These are phyloP conservation scores for Acacia crassicarpa DNA, from an alignment of 306 rosid species.

Conservation along the genomic window DNA sequence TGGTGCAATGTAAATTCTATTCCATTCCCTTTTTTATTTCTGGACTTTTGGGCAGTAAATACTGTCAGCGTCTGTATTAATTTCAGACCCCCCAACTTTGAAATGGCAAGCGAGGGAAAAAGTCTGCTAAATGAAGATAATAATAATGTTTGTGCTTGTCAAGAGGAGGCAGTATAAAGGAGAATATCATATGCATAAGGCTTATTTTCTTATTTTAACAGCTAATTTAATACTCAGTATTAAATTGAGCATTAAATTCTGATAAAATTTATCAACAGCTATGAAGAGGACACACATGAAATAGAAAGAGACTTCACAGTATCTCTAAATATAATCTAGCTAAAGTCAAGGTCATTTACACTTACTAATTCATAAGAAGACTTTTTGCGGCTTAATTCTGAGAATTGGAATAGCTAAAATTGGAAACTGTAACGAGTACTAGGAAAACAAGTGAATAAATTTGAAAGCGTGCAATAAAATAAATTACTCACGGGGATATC, in stretches of 20 bases:
- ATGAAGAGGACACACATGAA: conserved; percentile 4
- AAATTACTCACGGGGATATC: conserved; percentile 69
- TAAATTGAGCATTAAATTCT: conserved; percentile 32
- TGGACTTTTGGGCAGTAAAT: background rate
- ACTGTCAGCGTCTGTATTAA: conserved; percentile 24
- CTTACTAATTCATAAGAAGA: background rate
- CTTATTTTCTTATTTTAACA: conserved; percentile 22
- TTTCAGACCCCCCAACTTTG: conserved; percentile 34
- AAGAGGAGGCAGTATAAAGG: conserved; percentile 17
- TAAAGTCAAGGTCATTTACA: background rate
- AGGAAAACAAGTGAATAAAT: background rate
- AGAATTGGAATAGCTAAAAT: background rate
- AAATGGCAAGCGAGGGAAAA: conserved; percentile 5
- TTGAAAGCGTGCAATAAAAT: conserved; percentile 33
- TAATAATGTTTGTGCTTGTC: background rate
- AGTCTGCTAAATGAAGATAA: background rate
- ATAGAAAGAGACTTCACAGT: background rate
- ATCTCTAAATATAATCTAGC: background rate
- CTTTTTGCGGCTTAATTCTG: background rate
- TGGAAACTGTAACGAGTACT: background rate
- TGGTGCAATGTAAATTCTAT: conserved; percentile 5
- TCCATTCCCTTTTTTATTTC: conserved; percentile 16
- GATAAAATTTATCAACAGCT: conserved; percentile 15
- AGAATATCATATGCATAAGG: conserved; percentile 29
- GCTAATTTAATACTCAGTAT: conserved; percentile 20